Base-by-base conservation (phyloP, 371 early-diverging fungal species). In the Mucor mucedo region DNA sequence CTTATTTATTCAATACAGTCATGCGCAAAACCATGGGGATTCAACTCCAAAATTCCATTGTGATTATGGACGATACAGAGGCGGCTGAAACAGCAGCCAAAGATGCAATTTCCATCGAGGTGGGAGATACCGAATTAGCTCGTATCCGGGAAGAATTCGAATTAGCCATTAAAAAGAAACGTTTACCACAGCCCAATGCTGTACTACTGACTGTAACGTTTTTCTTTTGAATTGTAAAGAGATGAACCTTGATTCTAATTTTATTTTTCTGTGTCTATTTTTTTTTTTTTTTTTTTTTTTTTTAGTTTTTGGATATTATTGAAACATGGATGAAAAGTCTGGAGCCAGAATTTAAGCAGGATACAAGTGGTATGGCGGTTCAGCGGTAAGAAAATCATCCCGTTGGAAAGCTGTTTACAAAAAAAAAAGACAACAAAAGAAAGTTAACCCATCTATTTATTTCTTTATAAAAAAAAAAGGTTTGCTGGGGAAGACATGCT, bases 61-160 rank as follows among this genome's bases (percentile, higher is more conserved):
- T 98, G 2, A 94, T 98, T 39, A 72, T 98, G 33, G 98, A 98
- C 65, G 98, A 98, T 77, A 78, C 79, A 2, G 78, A 80, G 65
- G 86, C 85, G 50, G 81, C 85, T 33, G 86, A 86, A 56, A 80
- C 84, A 64, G 77, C 78, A 11, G 73, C 87, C 7, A 72, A 85
- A n/a, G 63, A 70, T 4, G 76, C 84, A 21, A 82, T 78, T 0
- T 82, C 86, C 0, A 62, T 80, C 32, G 88, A 88, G 40, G n/a
- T n/a, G 44, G 13, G 10, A 4, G n/a, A 10, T 11, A 10, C 11
- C 6, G 44, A 14, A n/a, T 2, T 42, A 4, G 44, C 10, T 4
- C 6, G 5, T 6, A 42, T 42, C 4, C 44, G 13, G 13, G 10
- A 6, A 14, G 44, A 42, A 42, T 14, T 42, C 44, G n/a, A 11